Base-by-base conservation (phyloP, 257 asterid genomes). In the Gentiana macrophylla region DNA sequence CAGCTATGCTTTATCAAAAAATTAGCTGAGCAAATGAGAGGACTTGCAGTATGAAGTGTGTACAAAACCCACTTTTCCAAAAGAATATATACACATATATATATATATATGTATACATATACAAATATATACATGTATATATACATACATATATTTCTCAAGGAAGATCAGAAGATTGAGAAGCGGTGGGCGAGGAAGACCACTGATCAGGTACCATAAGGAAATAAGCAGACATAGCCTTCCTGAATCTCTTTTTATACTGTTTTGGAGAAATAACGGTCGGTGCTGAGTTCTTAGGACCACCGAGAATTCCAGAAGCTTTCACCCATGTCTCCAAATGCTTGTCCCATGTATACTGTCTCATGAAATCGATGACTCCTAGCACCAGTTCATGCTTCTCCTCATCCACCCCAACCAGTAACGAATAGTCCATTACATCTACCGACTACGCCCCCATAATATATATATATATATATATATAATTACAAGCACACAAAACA, bases 291-390 rank as follows among this genome's bases (percentile, higher is more conserved):
- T 86, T 86, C 70, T 71, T 86, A 8, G 92, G 78, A 15, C 92
- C 89, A 1, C 92, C 95, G 6, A 86, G 76, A 35, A 86, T 82
- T 68, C 95, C 92, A 3, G 95, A 78, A 32, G 92, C 79, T 73
- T 85, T 85, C 61, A 85, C 95, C 95, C 95, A 85, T n/a, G 82
- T 79, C 74, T 85, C 94, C 2, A 85, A 85, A 68, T 84, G 94
- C 71, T 84, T 84, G 79, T 84, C 91, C 94, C 94, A 84, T n/a
- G 91, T 85, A 37, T 85, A 85, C 64, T 85, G 94, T 62, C 94
- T 72, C 94, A 85, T 85, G 77, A 85, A 85, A 69, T 85, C 94
- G 46, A 85, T 85, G 8, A 85, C 82, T 52, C 94, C 94, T 10
- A 85, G 71, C 52, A 82, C 91, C 57, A 85, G 71, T 64, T 85